Conservation (phyloP, 202 grass and related monocot genomes). For the Alloteropsis angusta region DNA sequence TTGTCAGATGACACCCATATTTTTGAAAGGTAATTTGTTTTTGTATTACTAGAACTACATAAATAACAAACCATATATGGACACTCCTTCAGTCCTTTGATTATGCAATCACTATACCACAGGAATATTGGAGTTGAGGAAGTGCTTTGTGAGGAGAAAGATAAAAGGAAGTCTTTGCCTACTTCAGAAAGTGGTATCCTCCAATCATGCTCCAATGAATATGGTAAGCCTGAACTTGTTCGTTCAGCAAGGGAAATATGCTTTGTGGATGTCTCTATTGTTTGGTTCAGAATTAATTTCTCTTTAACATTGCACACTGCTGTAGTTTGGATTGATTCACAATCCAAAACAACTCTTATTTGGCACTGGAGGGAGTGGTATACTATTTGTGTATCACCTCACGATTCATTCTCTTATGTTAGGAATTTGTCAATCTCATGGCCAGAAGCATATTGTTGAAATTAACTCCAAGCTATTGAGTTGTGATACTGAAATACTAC, state of each 20-base stretch:
- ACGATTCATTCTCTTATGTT: neutral
- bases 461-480: neutral
- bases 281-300: neutral
- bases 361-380: too few species aligned
- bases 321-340: neutral
- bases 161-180: conserved; percentile 1
- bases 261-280: neutral
- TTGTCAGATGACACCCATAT: neutral
- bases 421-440: neutral
- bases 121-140: conserved; percentile 6
- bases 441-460: neutral
- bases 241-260: neutral
- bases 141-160: neutral
- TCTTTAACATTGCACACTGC: neutral
- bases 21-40: conserved; percentile 12
- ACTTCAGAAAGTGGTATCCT: neutral
- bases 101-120: neutral
- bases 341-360: too few species aligned
- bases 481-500: neutral
- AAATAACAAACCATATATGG: neutral
- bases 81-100: conserved; percentile 7
- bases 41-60: neutral
- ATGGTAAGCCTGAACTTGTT: conserved; percentile 23
- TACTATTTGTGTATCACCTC: neutral
- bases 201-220: neutral